Conservation (phyloP, 441 rosid genomes). For the Cnidoscolus chayamansa region DNA sequence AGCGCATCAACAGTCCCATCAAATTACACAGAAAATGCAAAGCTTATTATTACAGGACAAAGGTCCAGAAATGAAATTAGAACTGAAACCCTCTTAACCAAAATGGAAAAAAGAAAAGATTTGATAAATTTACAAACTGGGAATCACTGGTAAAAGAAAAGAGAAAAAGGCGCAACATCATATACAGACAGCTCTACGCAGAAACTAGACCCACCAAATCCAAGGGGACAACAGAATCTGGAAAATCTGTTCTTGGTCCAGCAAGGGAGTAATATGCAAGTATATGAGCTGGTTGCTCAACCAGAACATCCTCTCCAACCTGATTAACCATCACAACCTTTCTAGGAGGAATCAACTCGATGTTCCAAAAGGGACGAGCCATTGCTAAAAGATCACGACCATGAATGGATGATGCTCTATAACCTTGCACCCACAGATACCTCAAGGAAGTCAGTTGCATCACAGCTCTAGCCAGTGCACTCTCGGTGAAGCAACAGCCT, state of each 20-base stretch:
- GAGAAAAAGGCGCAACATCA: conserved; percentile 15
- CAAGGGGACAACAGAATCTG: conserved; percentile 56
- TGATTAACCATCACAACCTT: conserved; percentile 26
- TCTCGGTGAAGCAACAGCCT: conserved; percentile 79
- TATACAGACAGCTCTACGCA: conserved; percentile 43
- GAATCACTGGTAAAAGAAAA: conserved; percentile 8
- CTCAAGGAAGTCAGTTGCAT: conserved; percentile 62
- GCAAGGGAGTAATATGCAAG: conserved; percentile 91
- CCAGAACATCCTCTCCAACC: conserved; percentile 31
- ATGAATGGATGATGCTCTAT: conserved; percentile 44
- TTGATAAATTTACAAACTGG: conserved; percentile 31
- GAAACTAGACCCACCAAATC: conserved; percentile 21
- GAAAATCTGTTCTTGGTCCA: conserved; percentile 83
- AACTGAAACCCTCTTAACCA: conserved; percentile 28
- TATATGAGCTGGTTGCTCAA: conserved; percentile 79
- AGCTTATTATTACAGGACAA: conserved; percentile 41
- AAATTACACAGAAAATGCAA: conserved; percentile 33
- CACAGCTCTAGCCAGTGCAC: conserved; percentile 63
- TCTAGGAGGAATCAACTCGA: conserved; percentile 77
- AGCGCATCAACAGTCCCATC: conserved; percentile 15
- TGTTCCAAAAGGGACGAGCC: conserved; percentile 94
- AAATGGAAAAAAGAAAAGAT: conserved; percentile 1
- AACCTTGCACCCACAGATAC: conserved; percentile 93
- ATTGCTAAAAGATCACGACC: conserved; percentile 53
- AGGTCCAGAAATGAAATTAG: conserved; percentile 18